Evolutionary conservation across 805 yeast genomes (phyloP).

Genomic region (Jamesozyma rosinii): DNA sequence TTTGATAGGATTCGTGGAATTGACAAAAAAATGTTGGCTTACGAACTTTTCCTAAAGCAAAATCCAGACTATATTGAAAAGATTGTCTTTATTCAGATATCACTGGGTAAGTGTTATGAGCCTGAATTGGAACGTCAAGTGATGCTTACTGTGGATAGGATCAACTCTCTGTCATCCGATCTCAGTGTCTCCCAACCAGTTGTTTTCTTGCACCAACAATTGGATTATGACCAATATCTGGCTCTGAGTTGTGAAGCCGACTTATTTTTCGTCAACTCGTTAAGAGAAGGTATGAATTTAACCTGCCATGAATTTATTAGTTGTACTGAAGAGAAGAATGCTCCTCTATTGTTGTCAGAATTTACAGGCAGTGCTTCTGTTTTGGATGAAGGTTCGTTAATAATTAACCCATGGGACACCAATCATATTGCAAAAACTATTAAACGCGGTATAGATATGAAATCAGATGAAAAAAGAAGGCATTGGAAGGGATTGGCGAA

Average conservation of each 20-base stretch:
- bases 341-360: slow-evolving; percentile 82
- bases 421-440: slow-evolving; percentile 56
- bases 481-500: slow-evolving; percentile 56
- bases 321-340: slow-evolving; percentile 58
- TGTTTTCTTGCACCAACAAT: slow-evolving; percentile 77
- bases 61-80: slow-evolving; percentile 63
- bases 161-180: slow-evolving; percentile 66
- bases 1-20: slow-evolving; percentile 82
- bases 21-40: slow-evolving; percentile 78
- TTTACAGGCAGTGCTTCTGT: slow-evolving; percentile 90
- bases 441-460: slow-evolving; percentile 56
- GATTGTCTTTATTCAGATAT: slow-evolving; percentile 75
- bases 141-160: slow-evolving; percentile 70
- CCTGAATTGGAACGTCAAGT: slow-evolving; percentile 64
- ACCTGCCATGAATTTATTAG: slow-evolving; percentile 91
- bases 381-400: slow-evolving; percentile 56
- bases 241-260: slow-evolving; percentile 84
- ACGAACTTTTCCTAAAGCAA: slow-evolving; percentile 61
- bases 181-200: slow-evolving; percentile 76
- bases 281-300: slow-evolving; percentile 94
- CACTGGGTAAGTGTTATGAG: slow-evolving; percentile 51
- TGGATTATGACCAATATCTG: slow-evolving; percentile 80
- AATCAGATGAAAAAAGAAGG: slow-evolving; percentile 42
- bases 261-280: slow-evolving; percentile 74
- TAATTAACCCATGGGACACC: slow-evolving; percentile 89